A percentile compares a stretch with the other conserved stretches of the same genome.
phyloP scores from a whole-genome alignment of 306 rosid genomes.

The Vachellia pachyceras region DNA sequence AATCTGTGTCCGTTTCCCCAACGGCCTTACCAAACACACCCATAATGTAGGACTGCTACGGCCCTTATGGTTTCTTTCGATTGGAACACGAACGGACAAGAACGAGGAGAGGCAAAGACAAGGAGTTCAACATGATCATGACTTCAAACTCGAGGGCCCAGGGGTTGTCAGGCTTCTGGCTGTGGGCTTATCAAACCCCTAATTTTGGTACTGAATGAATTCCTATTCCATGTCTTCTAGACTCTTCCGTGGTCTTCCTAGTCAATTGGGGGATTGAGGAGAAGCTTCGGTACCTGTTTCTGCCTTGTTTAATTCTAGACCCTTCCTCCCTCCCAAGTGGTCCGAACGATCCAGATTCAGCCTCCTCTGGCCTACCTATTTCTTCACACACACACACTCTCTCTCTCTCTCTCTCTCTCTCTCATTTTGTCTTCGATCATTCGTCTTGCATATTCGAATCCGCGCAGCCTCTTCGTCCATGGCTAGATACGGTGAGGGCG shows the following conservation, averaged over 20 bases:
- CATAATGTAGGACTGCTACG: neutral
- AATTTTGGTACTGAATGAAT: neutral
- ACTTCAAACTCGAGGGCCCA: neutral
- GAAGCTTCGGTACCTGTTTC: neutral
- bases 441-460: neutral
- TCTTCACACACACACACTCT: too few species aligned
- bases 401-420: too few species aligned
- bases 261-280: neutral
- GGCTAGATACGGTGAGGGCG: constrained; percentile 96
- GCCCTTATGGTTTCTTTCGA: neutral
- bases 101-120: neutral
- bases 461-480: constrained; percentile 32
- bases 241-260: neutral
- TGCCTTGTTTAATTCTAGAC: neutral
- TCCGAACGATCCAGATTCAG: neutral
- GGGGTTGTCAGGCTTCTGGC: neutral
- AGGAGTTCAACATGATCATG: neutral
- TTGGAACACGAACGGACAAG: neutral
- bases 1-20: too few species aligned
- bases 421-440: too few species aligned
- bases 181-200: neutral
- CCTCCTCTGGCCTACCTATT: neutral
- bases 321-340: neutral
- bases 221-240: neutral
- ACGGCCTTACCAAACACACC: too few species aligned